Base-by-base conservation (phyloP, 2,329 filamentous ascomycete species). In the Alternaria arbusti region DNA sequence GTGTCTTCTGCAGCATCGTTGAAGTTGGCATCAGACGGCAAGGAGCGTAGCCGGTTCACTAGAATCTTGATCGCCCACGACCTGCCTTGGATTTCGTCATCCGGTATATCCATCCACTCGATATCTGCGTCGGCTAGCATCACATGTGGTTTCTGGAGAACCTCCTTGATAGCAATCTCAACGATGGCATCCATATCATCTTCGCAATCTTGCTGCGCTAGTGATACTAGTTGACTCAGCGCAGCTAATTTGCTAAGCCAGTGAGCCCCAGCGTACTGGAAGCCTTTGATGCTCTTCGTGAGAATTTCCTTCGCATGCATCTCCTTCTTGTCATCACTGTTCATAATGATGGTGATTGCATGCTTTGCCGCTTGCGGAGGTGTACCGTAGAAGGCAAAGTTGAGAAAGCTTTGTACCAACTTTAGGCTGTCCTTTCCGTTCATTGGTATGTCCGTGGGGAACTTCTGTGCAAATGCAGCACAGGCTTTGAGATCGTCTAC, bases 401-500 rank as follows among this genome's bases (percentile, higher is more conserved):
- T 90, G 64, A 91, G 89, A 78, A 99, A 86, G 1, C 93, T 90
- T 73, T 96, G 89, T 30, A 89, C 85, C 72, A 98, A 95, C 69
- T 91, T 92, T 59, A 90, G 89, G 65, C 97, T 92, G n/a, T 79
- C 76, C 45, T 78, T 79, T 12, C 72, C 65, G 54, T 79, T 78
- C 58, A 78, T 87, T 1, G 92, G 92, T 57, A 99, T 88, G 64
- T 98, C 94, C 11, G 89, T 86, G 0, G 95, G 90, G 70, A 96
- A 95, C 71, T 91, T 94, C 74, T 90, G 91, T 1, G 94, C 92
- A 78, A 97, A 99, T 2, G 92, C 93, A 10, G 95, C 92, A 77
- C 96, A 97, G 3, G 96, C 95, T 78, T 97, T 97, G 62, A 99
- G 85, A 2, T 95, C 95, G 73, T 97, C 93, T 12, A 96, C 92